Base-by-base conservation (phyloP, 148 eudicot species). In the Hydrangea macrophylla region DNA sequence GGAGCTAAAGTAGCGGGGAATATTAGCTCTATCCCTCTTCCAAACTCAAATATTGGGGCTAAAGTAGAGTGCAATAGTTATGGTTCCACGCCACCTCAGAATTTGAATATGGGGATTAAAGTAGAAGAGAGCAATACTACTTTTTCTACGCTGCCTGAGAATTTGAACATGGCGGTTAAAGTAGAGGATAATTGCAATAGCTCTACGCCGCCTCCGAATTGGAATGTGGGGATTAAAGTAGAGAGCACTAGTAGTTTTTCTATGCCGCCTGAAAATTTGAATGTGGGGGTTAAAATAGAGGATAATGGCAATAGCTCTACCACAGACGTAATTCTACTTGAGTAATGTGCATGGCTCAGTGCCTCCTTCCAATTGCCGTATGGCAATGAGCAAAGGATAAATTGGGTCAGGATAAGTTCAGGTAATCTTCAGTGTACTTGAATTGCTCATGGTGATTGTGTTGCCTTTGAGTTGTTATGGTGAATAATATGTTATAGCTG, bases 51-150 rank as follows among this genome's bases (percentile, higher is more conserved):
- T 70, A 44, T 10, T 18, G 73, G 64, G 65, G 12, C 74, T 53
- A 79, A 55, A 48, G 36, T 71, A 42, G 69, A 67, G 55, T 77
- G 75, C 48, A 64, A 70, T 63, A 32, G n/a, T n/a, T n/a, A n/a
- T n/a, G n/a, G n/a, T n/a, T n/a, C n/a, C n/a, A n/a, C n/a, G n/a
- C n/a, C n/a, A n/a, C 55, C 25, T 59, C 37, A 58, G n/a, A 25
- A 62, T 65, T 23, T 68, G 61, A 58, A 50, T 50, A 37, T 3
- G 58, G 72, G 58, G 28, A 64, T 79, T 67, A 81, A 79, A 79
- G 74, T 77, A 31, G n/a, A n/a, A n/a, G 58, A 74, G 0, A 76
- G 74, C n/a, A n/a, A n/a, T n/a, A n/a, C n/a, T n/a, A n/a, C n/a
- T n/a, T n/a, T n/a, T n/a, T n/a, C n/a, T n/a, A n/a, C n/a, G n/a